Conservation (phyloP, 495 filamentous ascomycete genomes). For the Penicillium longicatenatum region DNA sequence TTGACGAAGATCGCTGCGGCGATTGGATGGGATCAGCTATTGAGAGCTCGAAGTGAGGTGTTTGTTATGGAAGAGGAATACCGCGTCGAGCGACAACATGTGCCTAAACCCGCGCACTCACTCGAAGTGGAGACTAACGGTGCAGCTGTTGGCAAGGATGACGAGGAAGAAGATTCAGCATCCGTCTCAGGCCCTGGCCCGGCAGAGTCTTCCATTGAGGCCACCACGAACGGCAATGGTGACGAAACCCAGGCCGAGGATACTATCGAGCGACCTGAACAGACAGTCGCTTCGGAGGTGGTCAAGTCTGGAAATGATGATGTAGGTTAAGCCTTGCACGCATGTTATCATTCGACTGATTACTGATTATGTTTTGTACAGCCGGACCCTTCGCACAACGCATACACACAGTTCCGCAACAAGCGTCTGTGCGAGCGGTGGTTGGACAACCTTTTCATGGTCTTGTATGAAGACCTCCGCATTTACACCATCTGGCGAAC, state of each 20-base stretch:
- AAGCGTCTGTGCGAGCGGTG: constrained; percentile 97
- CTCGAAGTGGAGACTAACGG: constrained; percentile 53
- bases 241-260: constrained; percentile 38
- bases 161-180: constrained; percentile 35
- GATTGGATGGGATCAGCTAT: constrained; percentile 95
- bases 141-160: constrained; percentile 15
- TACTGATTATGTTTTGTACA: constrained; percentile 25
- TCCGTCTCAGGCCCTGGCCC: constrained; percentile 40
- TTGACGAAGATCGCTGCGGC: constrained; percentile 92
- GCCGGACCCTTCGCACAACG: constrained; percentile 49
- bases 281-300: constrained; percentile 78
- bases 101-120: constrained; percentile 49
- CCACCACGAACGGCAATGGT: constrained; percentile 35
- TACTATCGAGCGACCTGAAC: constrained; percentile 76
- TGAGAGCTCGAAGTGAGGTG: constrained; percentile 90
- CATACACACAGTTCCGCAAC: constrained; percentile 79
- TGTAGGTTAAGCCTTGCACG: constrained; percentile 47
- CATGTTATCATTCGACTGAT: background rate
- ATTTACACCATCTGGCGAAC: constrained; percentile 99
- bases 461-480: constrained; percentile 94
- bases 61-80: constrained; percentile 99
- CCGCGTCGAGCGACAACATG: constrained; percentile 80
- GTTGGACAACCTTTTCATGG: constrained; percentile 99
- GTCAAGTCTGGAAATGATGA: constrained; percentile 79
- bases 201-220: constrained; percentile 21